Evolutionary conservation across 2,329 filamentous ascomycete species (phyloP).

Genomic region (Diplodia corticola): DNA sequence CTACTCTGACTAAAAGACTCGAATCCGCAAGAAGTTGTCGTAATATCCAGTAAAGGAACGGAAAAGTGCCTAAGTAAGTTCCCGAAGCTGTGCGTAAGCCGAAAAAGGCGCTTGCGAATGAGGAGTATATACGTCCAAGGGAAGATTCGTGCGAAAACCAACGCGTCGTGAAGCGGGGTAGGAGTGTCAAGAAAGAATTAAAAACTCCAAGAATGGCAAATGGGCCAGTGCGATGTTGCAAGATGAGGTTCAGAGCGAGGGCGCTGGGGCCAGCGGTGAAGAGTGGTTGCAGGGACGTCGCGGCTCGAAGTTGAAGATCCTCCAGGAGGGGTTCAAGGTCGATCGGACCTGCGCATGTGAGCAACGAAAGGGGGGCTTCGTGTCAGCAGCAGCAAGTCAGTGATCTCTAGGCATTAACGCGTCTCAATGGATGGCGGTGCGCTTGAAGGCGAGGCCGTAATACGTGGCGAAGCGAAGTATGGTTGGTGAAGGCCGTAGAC

Average conservation of each 20-base stretch:
- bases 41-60: not conserved
- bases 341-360: slow-evolving; percentile 15
- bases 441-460: not conserved
- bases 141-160: not conserved
- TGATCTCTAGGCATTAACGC: not conserved
- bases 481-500: not conserved
- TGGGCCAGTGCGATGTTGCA: not conserved
- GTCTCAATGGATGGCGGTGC: not conserved
- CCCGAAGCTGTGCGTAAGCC: not conserved
- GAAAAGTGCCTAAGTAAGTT: not conserved
- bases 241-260: not conserved
- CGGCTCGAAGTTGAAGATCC: not conserved
- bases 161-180: not conserved
- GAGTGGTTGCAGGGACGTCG: not conserved
- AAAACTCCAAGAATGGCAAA: not conserved
- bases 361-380: slow-evolving; percentile 7
- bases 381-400: slow-evolving; percentile 16
- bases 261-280: not conserved
- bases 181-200: not conserved
- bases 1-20: not conserved
- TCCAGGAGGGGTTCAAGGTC: not conserved
- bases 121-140: not conserved
- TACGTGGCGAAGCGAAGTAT: not conserved
- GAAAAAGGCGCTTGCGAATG: not conserved
- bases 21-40: not conserved